A percentile compares a stretch with the other conserved stretches of the same genome.
phyloP scores from a whole-genome alignment of 306 rosid species.

The Ziziphus jujuba region DNA sequence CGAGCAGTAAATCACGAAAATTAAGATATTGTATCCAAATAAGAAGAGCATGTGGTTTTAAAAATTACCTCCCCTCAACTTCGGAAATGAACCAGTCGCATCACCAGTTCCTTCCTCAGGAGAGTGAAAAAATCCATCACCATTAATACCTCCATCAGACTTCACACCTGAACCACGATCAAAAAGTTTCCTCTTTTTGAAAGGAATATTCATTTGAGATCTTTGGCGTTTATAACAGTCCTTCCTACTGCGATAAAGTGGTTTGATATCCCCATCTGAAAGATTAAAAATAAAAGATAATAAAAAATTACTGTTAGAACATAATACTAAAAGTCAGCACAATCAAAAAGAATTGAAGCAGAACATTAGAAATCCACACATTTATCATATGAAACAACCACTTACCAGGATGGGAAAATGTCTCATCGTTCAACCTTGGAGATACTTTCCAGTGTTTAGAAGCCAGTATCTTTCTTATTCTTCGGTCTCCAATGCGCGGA shows the following conservation, averaged over 20 bases:
- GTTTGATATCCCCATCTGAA: constrained; percentile 54
- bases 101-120: constrained; percentile 42
- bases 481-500: constrained; percentile 52
- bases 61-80: constrained; percentile 53
- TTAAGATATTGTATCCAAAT: constrained; percentile 9
- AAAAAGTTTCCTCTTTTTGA: constrained; percentile 80
- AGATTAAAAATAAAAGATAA: too few relatives aligned
- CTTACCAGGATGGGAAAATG: constrained; percentile 52
- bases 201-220: constrained; percentile 79
- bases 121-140: constrained; percentile 41
- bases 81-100: constrained; percentile 44
- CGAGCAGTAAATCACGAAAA: constrained; percentile 14
- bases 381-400: constrained; percentile 11
- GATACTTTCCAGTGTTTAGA: constrained; percentile 67
- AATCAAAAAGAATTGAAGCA: constrained; percentile 7
- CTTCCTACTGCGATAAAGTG: constrained; percentile 51
- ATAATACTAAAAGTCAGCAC: constrained; percentile 12
- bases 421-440: constrained; percentile 51
- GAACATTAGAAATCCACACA: constrained; percentile 6
- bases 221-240: constrained; percentile 57
- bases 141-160: constrained; percentile 43
- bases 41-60: constrained; percentile 21
- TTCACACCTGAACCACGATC: constrained; percentile 44
- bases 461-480: constrained; percentile 67
- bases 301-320: constrained; percentile 19